A percentile compares a stretch with the other conserved stretches of the same genome.
phyloP scores from a whole-genome alignment of 148 eudicot species.

The Fagopyrum tataricum region DNA sequence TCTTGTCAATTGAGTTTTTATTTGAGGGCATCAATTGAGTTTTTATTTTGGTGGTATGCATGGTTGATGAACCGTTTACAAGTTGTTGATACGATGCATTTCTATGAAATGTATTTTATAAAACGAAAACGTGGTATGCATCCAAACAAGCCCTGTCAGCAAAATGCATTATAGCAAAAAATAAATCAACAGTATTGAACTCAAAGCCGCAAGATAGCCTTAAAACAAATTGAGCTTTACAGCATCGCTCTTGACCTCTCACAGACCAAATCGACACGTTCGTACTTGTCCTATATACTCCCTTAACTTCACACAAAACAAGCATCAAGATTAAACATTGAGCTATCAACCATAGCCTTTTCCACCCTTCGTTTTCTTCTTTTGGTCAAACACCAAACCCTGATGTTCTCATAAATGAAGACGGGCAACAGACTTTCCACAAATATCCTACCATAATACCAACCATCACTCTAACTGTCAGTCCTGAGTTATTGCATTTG shows the following conservation, averaged over 20 bases:
- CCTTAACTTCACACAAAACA: neutral
- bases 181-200: neutral
- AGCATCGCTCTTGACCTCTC: neutral
- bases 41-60: too few species aligned
- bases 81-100: too few species aligned
- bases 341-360: neutral
- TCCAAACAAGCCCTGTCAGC: too few species aligned
- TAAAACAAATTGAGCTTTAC: neutral
- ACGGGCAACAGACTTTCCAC: neutral
- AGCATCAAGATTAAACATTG: neutral
- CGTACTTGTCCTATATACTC: neutral
- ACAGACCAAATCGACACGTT: neutral
- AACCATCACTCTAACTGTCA: neutral
- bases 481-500: neutral
- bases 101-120: too few species aligned
- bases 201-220: neutral
- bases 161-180: too few species aligned
- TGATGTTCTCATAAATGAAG: neutral
- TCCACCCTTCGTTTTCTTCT: neutral
- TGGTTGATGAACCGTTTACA: too few species aligned
- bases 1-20: neutral
- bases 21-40: too few species aligned
- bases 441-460: neutral
- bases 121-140: too few species aligned
- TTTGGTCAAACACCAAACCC: neutral